A percentile compares a stretch with the other conserved stretches of the same genome.
These are phyloP conservation scores for Diutina mesorugosa DNA, from an alignment of 1,139 yeast species.

Conservation along the genomic window DNA sequence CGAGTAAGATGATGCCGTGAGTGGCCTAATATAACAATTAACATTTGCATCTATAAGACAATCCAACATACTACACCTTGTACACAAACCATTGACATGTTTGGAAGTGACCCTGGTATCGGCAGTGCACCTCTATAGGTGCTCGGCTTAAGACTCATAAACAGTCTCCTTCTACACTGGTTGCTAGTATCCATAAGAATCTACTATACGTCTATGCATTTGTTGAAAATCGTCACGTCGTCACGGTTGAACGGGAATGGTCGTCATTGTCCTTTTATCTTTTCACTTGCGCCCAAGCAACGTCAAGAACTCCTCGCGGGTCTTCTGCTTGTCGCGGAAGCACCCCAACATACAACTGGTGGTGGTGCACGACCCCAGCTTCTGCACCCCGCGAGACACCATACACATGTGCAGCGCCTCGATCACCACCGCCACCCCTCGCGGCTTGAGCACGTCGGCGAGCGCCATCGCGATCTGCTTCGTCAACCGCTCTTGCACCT, in stretches of 20 bases:
- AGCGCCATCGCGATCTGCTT: conserved; percentile 96
- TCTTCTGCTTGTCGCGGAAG: conserved; percentile 84
- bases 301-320: conserved; percentile 92
- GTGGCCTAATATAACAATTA: too few relatives aligned
- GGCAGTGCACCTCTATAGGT: too few relatives aligned
- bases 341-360: conserved; percentile 97
- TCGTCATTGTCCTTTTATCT: not conserved
- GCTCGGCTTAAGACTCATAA: too few relatives aligned
- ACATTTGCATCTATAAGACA: too few relatives aligned
- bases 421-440: conserved; percentile 96
- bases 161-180: too few relatives aligned
- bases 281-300: conserved; percentile 13
- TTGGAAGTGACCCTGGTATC: too few relatives aligned
- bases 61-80: too few relatives aligned
- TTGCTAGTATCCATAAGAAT: too few relatives aligned
- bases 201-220: not conserved
- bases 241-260: not conserved
- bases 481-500: conserved; percentile 92
- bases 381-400: conserved; percentile 97
- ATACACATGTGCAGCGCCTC: conserved; percentile 99
- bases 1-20: too few relatives aligned
- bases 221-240: conserved; percentile 2
- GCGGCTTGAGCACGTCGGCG: conserved; percentile 79
- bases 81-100: too few relatives aligned
- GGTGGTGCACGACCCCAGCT: conserved; percentile 84